phyloP scores from a whole-genome alignment of 2,329 filamentous ascomycete species.

The Colletotrichum trifolii region DNA sequence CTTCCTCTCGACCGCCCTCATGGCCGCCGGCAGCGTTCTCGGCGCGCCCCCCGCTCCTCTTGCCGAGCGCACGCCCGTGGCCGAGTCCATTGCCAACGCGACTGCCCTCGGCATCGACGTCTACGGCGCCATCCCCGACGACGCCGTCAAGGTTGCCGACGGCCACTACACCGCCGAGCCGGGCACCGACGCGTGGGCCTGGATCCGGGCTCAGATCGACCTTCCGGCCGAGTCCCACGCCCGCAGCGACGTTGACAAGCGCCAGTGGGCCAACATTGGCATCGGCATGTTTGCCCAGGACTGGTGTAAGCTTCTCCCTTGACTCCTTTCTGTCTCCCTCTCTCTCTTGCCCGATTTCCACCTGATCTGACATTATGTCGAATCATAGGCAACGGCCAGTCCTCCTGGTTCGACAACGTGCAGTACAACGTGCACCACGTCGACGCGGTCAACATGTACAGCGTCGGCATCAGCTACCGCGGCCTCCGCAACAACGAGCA shows the following conservation, averaged over 20 bases:
- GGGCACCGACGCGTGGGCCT: slow-evolving; percentile 37
- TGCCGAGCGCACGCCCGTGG: not conserved
- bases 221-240: slow-evolving; percentile 34
- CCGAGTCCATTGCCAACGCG: slow-evolving; percentile 27
- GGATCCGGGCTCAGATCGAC: slow-evolving; percentile 39
- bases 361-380: not conserved
- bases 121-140: slow-evolving; percentile 36
- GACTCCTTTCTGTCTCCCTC: not conserved
- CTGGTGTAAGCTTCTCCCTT: slow-evolving; percentile 27
- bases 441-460: slow-evolving; percentile 33
- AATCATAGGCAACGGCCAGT: slow-evolving; percentile 33
- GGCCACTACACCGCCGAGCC: slow-evolving; percentile 39
- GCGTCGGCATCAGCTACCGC: slow-evolving; percentile 38
- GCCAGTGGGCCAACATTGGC: slow-evolving; percentile 37
- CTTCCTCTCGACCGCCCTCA: not conserved
- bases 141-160: slow-evolving; percentile 35
- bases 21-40: slow-evolving; percentile 4
- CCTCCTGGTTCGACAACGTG: slow-evolving; percentile 37
- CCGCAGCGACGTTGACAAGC: slow-evolving; percentile 29
- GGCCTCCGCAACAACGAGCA: slow-evolving; percentile 37
- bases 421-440: slow-evolving; percentile 32
- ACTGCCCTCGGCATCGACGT: slow-evolving; percentile 36
- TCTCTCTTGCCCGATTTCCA: not conserved
- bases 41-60: not conserved
- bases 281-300: slow-evolving; percentile 37